Evolutionary conservation across 1,284 basidiomycete genomes (phyloP).

Genomic region (Agroathelia rolfsii): DNA sequence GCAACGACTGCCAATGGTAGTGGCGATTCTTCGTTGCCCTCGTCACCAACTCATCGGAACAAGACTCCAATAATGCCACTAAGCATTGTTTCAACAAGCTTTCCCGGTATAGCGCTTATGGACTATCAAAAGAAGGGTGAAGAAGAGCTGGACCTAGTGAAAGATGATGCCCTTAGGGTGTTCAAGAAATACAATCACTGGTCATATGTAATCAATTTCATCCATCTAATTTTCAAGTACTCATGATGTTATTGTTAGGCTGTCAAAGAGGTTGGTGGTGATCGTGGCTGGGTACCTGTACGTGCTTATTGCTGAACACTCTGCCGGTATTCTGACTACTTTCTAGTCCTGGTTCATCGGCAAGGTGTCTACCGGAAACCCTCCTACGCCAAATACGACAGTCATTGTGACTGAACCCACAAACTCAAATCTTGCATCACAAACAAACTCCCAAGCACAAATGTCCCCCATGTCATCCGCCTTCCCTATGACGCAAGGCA

Average conservation of each 20-base stretch:
- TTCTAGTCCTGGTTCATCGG: slow-evolving; percentile 68
- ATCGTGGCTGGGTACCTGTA: slow-evolving; percentile 86
- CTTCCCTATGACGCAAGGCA: no score
- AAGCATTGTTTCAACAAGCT: slow-evolving; percentile 87
- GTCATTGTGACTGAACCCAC: slow-evolving; percentile 18
- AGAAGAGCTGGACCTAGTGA: slow-evolving; percentile 79
- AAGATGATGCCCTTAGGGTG: slow-evolving; percentile 82
- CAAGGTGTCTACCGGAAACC: slow-evolving; percentile 46
- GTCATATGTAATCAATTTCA: slow-evolving; percentile 56
- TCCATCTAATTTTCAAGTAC: slow-evolving; percentile 9
- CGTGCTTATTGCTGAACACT: slow-evolving; percentile 18
- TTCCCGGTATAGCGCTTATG: slow-evolving; percentile 91
- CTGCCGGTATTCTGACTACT: slow-evolving; percentile 1
- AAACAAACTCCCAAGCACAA: slow-evolving; percentile 39
- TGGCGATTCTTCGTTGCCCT: slow-evolving; percentile 27
- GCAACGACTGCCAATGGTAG: slow-evolving; percentile 46
- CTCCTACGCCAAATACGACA: slow-evolving; percentile 48
- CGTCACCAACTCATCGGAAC: slow-evolving; percentile 21
- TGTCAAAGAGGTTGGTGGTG: slow-evolving; percentile 80
- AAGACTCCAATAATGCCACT: slow-evolving; percentile 77
- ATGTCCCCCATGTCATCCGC: slow-evolving; percentile 70
- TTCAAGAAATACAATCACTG: slow-evolving; percentile 98
- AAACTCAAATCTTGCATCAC: slow-evolving; percentile 10
- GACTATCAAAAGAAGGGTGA: slow-evolving; percentile 87
- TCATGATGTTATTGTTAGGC: slow-evolving; percentile 36